Percentiles rank a stretch among this genome's conserved stretches.
These are phyloP conservation scores for Metschnikowia shivogae DNA, from an alignment of 805 yeast species.

Conservation along the genomic window DNA sequence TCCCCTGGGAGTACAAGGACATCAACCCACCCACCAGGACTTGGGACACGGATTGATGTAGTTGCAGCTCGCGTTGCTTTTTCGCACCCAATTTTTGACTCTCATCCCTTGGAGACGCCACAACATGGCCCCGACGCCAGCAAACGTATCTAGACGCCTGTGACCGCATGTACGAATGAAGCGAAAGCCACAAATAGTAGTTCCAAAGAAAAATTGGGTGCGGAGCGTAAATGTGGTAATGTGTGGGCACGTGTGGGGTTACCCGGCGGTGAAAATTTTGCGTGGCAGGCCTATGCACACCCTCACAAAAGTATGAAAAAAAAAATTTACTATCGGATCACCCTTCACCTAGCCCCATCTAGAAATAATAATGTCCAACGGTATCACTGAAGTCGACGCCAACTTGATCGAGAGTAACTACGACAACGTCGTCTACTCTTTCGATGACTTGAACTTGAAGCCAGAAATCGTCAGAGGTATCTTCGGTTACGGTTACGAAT, in stretches of 20 bases:
- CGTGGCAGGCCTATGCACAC: conserved; percentile 10
- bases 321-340: conserved; percentile 4
- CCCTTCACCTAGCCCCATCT: conserved; percentile 5
- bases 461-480: conserved; percentile 70
- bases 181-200: too few species aligned
- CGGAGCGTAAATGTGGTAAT: too few species aligned
- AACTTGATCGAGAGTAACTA: conserved; percentile 89
- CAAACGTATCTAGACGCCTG: neutral
- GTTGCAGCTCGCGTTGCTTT: neutral
- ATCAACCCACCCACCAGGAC: conserved; percentile 22
- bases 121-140: neutral
- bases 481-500: conserved; percentile 76
- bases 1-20: conserved; percentile 35
- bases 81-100: conserved; percentile 1
- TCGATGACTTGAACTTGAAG: conserved; percentile 73
- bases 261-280: conserved; percentile 20
- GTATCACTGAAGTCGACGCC: conserved; percentile 75
- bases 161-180: too few species aligned
- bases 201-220: too few species aligned
- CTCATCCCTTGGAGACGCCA: neutral
- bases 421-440: conserved; percentile 75
- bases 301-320: conserved; percentile 6
- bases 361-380: conserved; percentile 50
- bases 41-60: conserved; percentile 17
- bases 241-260: conserved; percentile 7